Conservation (phyloP, 768 basidiomycete species). For the Termitomyces eurrhizus region DNA sequence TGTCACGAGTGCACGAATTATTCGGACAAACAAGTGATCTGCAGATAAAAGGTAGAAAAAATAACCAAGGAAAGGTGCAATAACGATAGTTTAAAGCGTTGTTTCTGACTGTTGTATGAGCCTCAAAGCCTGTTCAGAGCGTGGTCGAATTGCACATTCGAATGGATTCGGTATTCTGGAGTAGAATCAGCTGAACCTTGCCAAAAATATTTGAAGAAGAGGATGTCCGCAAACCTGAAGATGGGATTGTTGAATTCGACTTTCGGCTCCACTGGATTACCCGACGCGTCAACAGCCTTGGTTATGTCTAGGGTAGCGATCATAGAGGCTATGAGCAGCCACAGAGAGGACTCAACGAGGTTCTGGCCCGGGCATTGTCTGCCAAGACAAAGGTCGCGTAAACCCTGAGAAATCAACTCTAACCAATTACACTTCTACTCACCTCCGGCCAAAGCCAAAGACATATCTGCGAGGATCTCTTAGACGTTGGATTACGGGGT, state of each 20-base stretch:
- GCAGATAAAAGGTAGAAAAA: not conserved
- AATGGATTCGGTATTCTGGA: conserved; percentile 45
- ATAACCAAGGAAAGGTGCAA: not conserved
- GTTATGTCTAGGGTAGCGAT: conserved; percentile 55
- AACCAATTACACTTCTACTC: conserved; percentile 6
- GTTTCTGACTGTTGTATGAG: conserved; percentile 33
- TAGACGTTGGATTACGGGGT: conserved; percentile 22
- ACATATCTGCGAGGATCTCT: conserved; percentile 31
- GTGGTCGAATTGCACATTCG: conserved; percentile 45
- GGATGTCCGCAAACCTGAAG: conserved; percentile 45
- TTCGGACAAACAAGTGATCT: not conserved
- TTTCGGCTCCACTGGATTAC: conserved; percentile 43
- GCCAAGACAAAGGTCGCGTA: not conserved
- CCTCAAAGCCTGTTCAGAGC: conserved; percentile 40
- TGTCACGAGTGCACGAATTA: not conserved
- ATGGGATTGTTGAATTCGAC: conserved; percentile 56
- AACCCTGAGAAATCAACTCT: not conserved
- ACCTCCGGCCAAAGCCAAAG: conserved; percentile 42
- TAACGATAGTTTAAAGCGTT: conserved; percentile 11
- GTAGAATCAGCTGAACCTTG: conserved; percentile 1
- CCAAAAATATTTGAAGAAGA: not conserved
- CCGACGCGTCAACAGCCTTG: conserved; percentile 47
- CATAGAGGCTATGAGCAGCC: conserved; percentile 53
- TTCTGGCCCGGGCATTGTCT: conserved; percentile 63
- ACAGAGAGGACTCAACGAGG: conserved; percentile 60